These are phyloP conservation scores for Mytilinidion resinicola DNA, from an alignment of 495 filamentous ascomycete species.

Conservation along the genomic window DNA sequence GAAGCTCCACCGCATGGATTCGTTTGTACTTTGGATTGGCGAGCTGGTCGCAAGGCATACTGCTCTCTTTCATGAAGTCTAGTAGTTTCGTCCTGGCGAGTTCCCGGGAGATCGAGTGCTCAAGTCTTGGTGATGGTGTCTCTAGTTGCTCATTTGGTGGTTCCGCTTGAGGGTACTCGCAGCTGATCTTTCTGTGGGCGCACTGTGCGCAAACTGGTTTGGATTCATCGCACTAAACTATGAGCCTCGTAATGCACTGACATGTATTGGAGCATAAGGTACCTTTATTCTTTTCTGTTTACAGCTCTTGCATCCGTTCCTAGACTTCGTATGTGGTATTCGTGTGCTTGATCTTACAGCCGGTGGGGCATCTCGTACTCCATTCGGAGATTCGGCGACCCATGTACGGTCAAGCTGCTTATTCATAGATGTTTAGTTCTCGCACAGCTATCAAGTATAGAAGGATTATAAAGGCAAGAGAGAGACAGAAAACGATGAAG, in stretches of 20 bases:
- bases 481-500: too few species aligned
- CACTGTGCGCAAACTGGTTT: constrained; percentile 9
- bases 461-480: too few species aligned
- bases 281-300: constrained; percentile 11
- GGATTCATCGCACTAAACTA: constrained; percentile 9
- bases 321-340: constrained; percentile 17
- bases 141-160: not conserved
- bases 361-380: too few species aligned
- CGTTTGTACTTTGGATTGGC: not conserved
- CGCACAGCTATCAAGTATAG: too few species aligned
- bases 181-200: not conserved
- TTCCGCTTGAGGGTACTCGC: not conserved
- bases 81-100: not conserved
- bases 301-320: constrained; percentile 13
- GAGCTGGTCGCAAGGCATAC: too few species aligned
- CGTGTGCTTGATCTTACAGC: not conserved
- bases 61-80: not conserved
- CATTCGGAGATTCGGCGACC: too few species aligned
- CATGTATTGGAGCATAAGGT: too few species aligned
- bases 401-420: too few species aligned
- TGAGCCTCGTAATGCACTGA: too few species aligned
- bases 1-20: constrained; percentile 6
- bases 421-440: too few species aligned
- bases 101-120: constrained; percentile 1
- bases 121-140: not conserved